Conservation (phyloP, 257 asterid species). For the Solanum dulcamara region DNA sequence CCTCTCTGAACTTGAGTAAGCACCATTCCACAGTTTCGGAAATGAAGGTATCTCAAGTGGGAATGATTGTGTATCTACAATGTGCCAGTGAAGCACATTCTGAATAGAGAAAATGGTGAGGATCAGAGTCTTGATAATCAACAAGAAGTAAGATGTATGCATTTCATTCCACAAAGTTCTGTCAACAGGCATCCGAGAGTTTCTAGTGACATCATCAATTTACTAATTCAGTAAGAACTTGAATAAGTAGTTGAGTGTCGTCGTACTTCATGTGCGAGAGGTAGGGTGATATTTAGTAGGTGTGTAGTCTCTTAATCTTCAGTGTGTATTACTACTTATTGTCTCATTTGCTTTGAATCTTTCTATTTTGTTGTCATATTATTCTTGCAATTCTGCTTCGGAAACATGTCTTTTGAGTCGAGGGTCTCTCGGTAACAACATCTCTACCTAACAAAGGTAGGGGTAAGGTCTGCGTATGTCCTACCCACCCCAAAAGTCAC, state of each 20-base stretch:
- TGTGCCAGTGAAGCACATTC: constrained; percentile 99
- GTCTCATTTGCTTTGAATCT: background rate
- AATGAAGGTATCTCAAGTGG: constrained; percentile 86
- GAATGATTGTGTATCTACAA: constrained; percentile 87
- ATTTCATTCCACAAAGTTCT: background rate
- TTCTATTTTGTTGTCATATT: background rate
- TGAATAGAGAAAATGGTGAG: constrained; percentile 8
- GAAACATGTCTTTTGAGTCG: background rate
- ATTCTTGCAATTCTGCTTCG: background rate
- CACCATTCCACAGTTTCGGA: constrained; percentile 84
- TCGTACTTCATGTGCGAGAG: background rate
- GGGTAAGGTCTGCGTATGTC: background rate
- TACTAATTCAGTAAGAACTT: background rate
- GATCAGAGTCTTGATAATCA: background rate
- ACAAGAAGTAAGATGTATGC: background rate
- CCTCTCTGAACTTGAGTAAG: constrained; percentile 57
- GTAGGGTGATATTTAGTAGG: background rate
- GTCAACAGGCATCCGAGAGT: background rate
- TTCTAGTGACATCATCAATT: background rate
- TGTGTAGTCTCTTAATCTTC: background rate
- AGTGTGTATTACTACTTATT: background rate
- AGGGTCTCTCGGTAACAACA: background rate
- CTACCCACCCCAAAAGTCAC: background rate
- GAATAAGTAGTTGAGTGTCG: background rate
- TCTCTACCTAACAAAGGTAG: background rate